Evolutionary conservation across 371 early-diverging fungal species (phyloP).

Genomic region (Rhizopus stolonifer): DNA sequence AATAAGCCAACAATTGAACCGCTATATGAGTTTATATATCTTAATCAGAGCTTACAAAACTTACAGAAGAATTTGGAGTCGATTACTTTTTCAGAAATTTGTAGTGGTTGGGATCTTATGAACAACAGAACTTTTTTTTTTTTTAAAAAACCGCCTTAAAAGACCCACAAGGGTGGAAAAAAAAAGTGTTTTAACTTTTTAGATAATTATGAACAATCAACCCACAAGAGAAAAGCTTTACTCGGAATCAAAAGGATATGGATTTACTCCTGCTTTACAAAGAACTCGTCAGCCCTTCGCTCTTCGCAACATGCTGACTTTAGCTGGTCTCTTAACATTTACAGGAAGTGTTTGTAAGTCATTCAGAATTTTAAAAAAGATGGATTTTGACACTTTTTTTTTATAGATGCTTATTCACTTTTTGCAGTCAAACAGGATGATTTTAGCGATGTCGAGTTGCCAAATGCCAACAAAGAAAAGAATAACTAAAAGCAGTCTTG

Average conservation of each 20-base stretch:
- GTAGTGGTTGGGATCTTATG: too few relatives aligned
- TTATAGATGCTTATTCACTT: slow-evolving; percentile 53
- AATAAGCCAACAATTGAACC: too few relatives aligned
- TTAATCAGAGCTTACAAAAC: too few relatives aligned
- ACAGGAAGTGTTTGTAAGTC: slow-evolving; percentile 57
- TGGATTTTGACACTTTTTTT: background rate
- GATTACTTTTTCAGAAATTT: too few relatives aligned
- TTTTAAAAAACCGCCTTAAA: background rate
- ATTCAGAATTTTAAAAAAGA: background rate
- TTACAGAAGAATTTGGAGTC: too few relatives aligned
- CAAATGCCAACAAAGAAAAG: slow-evolving; percentile 29
- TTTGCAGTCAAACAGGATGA: slow-evolving; percentile 61
- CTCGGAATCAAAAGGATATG: slow-evolving; percentile 47
- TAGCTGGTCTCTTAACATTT: slow-evolving; percentile 48
- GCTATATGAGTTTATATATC: too few relatives aligned
- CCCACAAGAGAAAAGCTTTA: slow-evolving; percentile 47
- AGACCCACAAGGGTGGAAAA: background rate
- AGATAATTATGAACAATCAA: slow-evolving; percentile 19
- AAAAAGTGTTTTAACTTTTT: background rate
- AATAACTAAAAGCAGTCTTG: slow-evolving; percentile 2
- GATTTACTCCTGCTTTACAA: slow-evolving; percentile 55
- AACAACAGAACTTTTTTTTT: too few relatives aligned
- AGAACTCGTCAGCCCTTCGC: slow-evolving; percentile 54
- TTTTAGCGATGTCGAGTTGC: slow-evolving; percentile 57
- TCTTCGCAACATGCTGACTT: slow-evolving; percentile 47